Base-by-base conservation (phyloP, 495 filamentous ascomycete genomes). In the Staphylotrichum tortipilum region DNA sequence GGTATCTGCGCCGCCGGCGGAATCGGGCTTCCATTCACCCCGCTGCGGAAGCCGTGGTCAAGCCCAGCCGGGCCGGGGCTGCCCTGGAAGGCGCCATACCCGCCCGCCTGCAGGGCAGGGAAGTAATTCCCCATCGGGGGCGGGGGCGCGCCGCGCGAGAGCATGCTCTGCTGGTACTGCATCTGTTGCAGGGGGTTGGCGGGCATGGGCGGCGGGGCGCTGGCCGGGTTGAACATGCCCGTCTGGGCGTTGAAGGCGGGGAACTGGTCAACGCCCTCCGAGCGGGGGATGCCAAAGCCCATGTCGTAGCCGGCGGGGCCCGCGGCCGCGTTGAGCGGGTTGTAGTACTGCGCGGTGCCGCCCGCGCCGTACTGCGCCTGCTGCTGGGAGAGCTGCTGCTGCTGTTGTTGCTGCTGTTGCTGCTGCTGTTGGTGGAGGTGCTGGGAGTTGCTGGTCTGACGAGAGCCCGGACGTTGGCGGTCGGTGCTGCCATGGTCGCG, bases 101-200 rank as follows among this genome's bases (percentile, higher is more conserved):
- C 76, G 7, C 73, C 54, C 19, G 68, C 60, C 52, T 70, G 70
- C 64, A 76, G 66, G 14, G 64, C 46, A 1, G 72, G 71, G 56
- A 68, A 79, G 58, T 66, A 76, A 47, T 73, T 77, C 58, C 67
- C 74, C 65, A 77, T 70, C 15, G 73, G 71, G 15, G 74, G 71
- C 7, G 31, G 44, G 3, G 44, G 44, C 6, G 64, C 63, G 15
- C 68, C 68, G 21, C 77, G 74, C 5, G 74, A 67, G 48, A 81
- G 70, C 59, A 82, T 66, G 47, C 60, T 68, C 55, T 82, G 79
- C 61, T 81, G 78, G 54, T 78, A 80, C 60, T 82, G 80, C 35
- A 79, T 53, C 53, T 78, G 76, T 56, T 75, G 72, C 2, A 77
- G 60, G 31, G 68, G 72, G 30, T 72, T 66, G 7, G 79, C 75